These are phyloP conservation scores for Leccinum arenicola DNA, from an alignment of 768 basidiomycete genomes.

Conservation along the genomic window DNA sequence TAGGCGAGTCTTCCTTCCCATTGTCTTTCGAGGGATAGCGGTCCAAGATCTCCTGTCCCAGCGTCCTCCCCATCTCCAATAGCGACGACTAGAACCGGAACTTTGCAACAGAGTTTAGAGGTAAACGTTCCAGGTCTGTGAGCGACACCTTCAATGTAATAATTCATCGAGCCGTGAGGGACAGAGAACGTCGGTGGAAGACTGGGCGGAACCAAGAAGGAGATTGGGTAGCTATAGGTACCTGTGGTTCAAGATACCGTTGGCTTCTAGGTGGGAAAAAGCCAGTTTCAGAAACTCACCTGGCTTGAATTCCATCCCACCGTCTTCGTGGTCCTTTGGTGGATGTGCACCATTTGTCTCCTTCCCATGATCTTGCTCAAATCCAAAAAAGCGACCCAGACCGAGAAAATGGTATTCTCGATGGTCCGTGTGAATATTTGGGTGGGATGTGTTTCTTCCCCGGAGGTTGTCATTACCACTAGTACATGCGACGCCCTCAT, in stretches of 20 bases:
- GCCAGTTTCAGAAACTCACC: slow-evolving; percentile 43
- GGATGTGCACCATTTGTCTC: slow-evolving; percentile 24
- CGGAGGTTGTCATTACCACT: background rate
- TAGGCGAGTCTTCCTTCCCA: slow-evolving; percentile 93
- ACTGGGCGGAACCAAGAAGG: slow-evolving; percentile 78
- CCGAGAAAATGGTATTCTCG: slow-evolving; percentile 21
- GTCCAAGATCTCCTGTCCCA: slow-evolving; percentile 54
- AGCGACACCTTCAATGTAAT: slow-evolving; percentile 78
- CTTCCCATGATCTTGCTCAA: slow-evolving; percentile 16
- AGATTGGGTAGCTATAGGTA: slow-evolving; percentile 93
- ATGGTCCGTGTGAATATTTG: slow-evolving; percentile 3
- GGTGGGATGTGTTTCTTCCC: background rate
- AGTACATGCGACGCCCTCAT: background rate
- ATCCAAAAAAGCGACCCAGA: slow-evolving; percentile 35
- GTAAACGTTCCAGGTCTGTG: slow-evolving; percentile 88
- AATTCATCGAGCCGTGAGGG: slow-evolving; percentile 73
- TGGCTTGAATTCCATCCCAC: slow-evolving; percentile 90
- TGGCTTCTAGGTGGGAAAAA: background rate
- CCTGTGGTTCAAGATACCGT: slow-evolving; percentile 43
- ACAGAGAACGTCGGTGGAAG: slow-evolving; percentile 78
- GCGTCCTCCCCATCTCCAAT: slow-evolving; percentile 74
- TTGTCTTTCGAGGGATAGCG: slow-evolving; percentile 78
- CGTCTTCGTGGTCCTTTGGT: slow-evolving; percentile 41
- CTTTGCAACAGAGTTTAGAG: slow-evolving; percentile 63
- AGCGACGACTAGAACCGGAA: slow-evolving; percentile 77